phyloP scores from a whole-genome alignment of 345 rosid species.

The Dipteronia sinensis region DNA sequence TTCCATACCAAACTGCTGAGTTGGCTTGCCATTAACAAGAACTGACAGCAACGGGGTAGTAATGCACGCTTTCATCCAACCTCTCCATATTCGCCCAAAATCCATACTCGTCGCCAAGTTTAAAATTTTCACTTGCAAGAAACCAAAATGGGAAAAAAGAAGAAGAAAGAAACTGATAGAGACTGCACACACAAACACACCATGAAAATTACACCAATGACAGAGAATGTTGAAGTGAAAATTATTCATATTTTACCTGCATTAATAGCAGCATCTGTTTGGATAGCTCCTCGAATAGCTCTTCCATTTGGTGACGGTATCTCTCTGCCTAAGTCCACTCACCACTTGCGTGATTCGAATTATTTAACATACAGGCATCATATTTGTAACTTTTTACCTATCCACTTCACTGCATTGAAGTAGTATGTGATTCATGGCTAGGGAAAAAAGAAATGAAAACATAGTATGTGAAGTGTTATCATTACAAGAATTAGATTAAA shows the following conservation, averaged over 20 bases:
- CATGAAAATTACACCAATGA: neutral
- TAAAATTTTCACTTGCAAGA: neutral
- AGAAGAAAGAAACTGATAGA: neutral
- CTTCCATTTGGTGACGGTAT: conserved; percentile 85
- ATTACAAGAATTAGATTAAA: conserved; percentile 3
- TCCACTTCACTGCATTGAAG: neutral
- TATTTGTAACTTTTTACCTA: neutral
- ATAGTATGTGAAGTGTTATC: neutral
- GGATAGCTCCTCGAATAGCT: conserved; percentile 80
- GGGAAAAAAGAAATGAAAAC: neutral
- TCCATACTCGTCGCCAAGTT: too few relatives aligned
- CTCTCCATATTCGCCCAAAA: too few relatives aligned
- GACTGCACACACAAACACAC: neutral
- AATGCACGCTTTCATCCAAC: too few relatives aligned
- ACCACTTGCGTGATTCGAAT: conserved; percentile 54
- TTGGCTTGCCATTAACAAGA: too few relatives aligned
- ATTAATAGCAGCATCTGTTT: conserved; percentile 86
- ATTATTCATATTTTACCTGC: conserved; percentile 42
- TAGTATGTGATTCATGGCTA: neutral
- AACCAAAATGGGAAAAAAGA: neutral
- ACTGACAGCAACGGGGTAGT: too few relatives aligned
- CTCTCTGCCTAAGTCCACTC: conserved; percentile 89
- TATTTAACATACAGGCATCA: neutral
- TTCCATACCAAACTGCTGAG: too few relatives aligned
- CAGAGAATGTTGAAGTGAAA: neutral